Evolutionary conservation across 345 rosid genomes (phyloP).

Genomic region (Stellera chamaejasme): DNA sequence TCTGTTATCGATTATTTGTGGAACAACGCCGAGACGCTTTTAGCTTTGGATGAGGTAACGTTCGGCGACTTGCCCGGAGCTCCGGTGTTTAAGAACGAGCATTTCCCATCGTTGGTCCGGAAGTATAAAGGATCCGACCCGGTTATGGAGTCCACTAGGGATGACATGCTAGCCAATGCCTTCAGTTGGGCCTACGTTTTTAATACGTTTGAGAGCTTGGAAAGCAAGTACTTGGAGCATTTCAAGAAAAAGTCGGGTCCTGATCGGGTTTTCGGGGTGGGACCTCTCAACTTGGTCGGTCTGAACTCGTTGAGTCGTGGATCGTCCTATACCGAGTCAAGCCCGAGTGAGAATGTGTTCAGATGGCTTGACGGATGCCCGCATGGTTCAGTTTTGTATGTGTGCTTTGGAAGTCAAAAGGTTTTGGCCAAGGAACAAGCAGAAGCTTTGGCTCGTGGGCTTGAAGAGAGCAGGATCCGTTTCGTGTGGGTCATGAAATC

Average conservation of each 20-base stretch:
- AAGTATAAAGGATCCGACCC: conserved; percentile 17
- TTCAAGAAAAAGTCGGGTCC: conserved; percentile 32
- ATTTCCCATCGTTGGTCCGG: conserved; percentile 38
- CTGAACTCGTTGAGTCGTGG: conserved; percentile 7
- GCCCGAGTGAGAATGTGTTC: conserved; percentile 10
- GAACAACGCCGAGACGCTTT: conserved; percentile 13
- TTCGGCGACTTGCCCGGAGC: conserved; percentile 41
- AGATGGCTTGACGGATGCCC: conserved; percentile 54
- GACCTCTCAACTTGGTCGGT: conserved; percentile 46
- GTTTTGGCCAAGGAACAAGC: conserved; percentile 29
- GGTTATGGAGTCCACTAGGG: conserved; percentile 27
- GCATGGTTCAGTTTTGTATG: conserved; percentile 43
- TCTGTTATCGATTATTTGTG: conserved; percentile 23
- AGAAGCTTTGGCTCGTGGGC: conserved; percentile 40
- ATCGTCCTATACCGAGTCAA: background rate
- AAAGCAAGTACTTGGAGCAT: conserved; percentile 28
- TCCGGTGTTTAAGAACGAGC: conserved; percentile 36
- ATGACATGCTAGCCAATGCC: conserved; percentile 20
- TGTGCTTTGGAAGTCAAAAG: conserved; percentile 66
- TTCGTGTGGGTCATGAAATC: conserved; percentile 58
- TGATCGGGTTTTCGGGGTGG: conserved; percentile 40
- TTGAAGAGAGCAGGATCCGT: conserved; percentile 41
- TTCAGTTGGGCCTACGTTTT: conserved; percentile 38
- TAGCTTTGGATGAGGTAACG: conserved; percentile 16
- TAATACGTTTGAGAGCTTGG: conserved; percentile 39